Evolutionary conservation across 768 basidiomycete genomes (phyloP), one percentile per base, ranked within the genome.

Genomic region (Pleurotus sapidus): DNA sequence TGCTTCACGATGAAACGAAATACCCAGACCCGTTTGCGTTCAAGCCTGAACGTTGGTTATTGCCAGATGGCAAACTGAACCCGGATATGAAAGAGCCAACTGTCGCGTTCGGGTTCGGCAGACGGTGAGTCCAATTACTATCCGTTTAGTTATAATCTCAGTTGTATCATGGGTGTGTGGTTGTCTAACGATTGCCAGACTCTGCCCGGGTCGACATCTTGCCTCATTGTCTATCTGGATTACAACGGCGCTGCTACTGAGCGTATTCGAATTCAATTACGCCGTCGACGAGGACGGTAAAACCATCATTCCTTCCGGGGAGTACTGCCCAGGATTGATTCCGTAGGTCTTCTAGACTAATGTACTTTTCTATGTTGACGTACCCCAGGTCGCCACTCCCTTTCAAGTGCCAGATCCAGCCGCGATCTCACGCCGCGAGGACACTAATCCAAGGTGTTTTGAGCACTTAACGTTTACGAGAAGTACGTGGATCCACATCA

Each of bases 1-100:
- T 80, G 30, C 70, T 77, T 14, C 84, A 82, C 56, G 80, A 87
- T 63, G 74, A 77, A 53, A 66, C 61, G 3, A 69, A 72, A 46
- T 87, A 84, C 66, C 76, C 77, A 4, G 74, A 86, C 30, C 77
- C 86, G 3, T 74, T 74, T 55, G 60, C 62, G 5, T 86, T 86
- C 68, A 72, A 76, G 20, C 86, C 87, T 7, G 82, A 84, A 59
- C 74, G 86, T 37, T 83, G 81, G 69, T 63, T 87, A 43, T 68
- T 50, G 5, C 25, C 61, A 37, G 67, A 68, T 3, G 57, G 51
- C 17, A 23, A 54, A n/a, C 9, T 54, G 6, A 42, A 54, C 17
- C 38, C 39, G 12, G 17, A 54, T n/a, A 40, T 54, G 11, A 40
- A 24, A 20, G 63, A 66, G 17, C 65, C 67, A 45, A 64, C 62